A percentile compares a stretch with the other conserved stretches of the same genome.
These are phyloP conservation scores for Auricularia heimuer DNA, from an alignment of 768 basidiomycete species.

Conservation along the genomic window DNA sequence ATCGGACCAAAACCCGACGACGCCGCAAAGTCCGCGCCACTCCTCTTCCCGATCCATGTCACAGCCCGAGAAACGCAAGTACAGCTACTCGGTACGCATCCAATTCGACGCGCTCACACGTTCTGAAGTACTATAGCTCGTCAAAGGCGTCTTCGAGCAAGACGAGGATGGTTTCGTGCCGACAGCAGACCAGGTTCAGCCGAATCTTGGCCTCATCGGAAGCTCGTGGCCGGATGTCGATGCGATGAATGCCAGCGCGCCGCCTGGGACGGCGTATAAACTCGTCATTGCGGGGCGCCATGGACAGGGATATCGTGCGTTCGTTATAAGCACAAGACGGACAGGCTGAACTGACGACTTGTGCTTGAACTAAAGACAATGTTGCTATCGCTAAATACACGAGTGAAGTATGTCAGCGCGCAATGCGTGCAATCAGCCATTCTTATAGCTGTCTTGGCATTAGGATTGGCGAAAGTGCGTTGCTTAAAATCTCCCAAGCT, in stretches of 20 bases:
- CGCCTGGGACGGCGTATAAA: slow-evolving; percentile 39
- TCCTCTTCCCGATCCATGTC: no score
- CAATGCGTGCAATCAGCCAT: not conserved
- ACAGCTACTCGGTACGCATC: no score
- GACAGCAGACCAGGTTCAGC: not conserved
- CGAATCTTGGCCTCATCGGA: not conserved
- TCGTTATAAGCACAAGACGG: not conserved
- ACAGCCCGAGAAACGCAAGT: no score
- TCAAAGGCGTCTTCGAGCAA: not conserved
- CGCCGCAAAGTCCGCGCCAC: no score
- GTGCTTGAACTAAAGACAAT: not conserved
- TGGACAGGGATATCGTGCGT: slow-evolving; percentile 63
- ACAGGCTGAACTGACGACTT: not conserved
- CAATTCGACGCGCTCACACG: no score
- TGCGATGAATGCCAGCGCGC: not conserved
- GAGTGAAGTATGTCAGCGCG: not conserved
- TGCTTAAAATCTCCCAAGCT: not conserved
- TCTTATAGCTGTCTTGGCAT: not conserved
- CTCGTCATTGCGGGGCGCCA: slow-evolving; percentile 59
- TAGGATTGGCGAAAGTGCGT: not conserved
- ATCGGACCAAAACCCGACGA: no score
- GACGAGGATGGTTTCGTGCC: not conserved
- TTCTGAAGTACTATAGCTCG: not conserved
- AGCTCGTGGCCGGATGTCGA: not conserved
- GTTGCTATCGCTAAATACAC: not conserved